These are phyloP conservation scores for Saitozyma sp. DNA, from an alignment of 768 basidiomycete genomes.

Conservation along the genomic window DNA sequence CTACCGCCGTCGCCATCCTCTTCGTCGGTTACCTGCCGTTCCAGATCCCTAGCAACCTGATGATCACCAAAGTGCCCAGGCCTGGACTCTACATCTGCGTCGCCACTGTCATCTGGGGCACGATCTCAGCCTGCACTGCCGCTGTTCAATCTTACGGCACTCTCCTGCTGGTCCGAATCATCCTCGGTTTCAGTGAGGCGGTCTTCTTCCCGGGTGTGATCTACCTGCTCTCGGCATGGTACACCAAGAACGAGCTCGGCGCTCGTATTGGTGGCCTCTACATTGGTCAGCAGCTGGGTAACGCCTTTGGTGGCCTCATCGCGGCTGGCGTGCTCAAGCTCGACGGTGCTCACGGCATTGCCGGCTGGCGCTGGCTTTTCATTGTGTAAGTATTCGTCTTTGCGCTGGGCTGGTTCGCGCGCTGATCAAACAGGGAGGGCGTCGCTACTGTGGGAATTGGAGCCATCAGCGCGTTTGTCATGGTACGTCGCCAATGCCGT, in stretches of 20 bases:
- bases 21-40: constrained; percentile 32
- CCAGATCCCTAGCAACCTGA: constrained; percentile 42
- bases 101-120: constrained; percentile 30
- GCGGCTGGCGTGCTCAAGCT: constrained; percentile 38
- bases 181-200: constrained; percentile 32
- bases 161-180: constrained; percentile 24
- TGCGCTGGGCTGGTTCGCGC: not conserved
- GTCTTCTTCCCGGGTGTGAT: constrained; percentile 45
- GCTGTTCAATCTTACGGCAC: constrained; percentile 27
- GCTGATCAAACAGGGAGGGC: constrained; percentile 13
- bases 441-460: constrained; percentile 17
- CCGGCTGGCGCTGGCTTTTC: constrained; percentile 49
- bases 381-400: constrained; percentile 13
- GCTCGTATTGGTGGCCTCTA: constrained; percentile 37
- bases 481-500: constrained; percentile 1
- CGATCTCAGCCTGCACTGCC: constrained; percentile 29
- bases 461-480: constrained; percentile 9
- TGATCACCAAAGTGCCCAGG: constrained; percentile 32
- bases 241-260: constrained; percentile 37
- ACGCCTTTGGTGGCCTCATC: constrained; percentile 45
- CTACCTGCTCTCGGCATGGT: constrained; percentile 41
- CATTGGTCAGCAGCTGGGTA: constrained; percentile 43
- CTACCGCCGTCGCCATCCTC: constrained; percentile 41
- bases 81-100: constrained; percentile 41
- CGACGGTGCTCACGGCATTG: constrained; percentile 37